Base-by-base conservation (phyloP, 768 basidiomycete genomes). In the Pholiota conissans region DNA sequence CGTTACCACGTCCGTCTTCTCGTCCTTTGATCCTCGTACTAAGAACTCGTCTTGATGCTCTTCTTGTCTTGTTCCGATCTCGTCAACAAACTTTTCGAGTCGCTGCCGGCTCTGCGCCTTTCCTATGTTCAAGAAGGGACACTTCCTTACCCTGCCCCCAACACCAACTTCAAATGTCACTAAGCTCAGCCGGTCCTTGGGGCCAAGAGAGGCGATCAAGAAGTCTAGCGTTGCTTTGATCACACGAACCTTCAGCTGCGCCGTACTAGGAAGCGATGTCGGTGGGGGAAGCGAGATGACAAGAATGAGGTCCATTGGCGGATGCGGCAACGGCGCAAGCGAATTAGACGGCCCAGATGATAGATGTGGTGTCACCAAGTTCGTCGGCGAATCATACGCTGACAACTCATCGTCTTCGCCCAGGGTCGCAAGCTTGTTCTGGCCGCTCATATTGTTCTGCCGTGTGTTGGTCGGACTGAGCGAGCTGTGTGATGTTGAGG, bases 1-100 rank as follows among this genome's bases (percentile, higher is more conserved):
- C 10, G 95, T 96, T 22, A 98, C 94, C 16, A 99, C 96, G 71
- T 97, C 96, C 26, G 93, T 93, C 74, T 95, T 92, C 73, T 98
- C 95, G 16, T 98, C 95, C 68, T 89, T 89, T 57, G 85, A 85
- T 13, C 85, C 85, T 58, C 86, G 79, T 18, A 92, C 84, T 69
- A 89, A 71, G 58, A 87, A 88, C 45, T 80, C 74, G 59, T 80
- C 79, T 55, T 73, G 68, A 28, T 56, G 62, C 22, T 81, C 79
- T 1, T 79, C 77, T 60, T 71, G 66, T 72, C 60, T 71, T 63
- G 48, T 73, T 65, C 75, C 79, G 14, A 91, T 82, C 62, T 86
- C 85, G 52, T 93, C 89, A 32, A 97, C 81, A 69, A 97, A 95
- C 67, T 82, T 85, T 56, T 81, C 79, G 37, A 98, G 76, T 67